Percentiles rank a stretch among this genome's conserved stretches.
phyloP scores from a whole-genome alignment of 1,139 yeast genomes.

The Zhuliangozyma parablackwelliae region DNA sequence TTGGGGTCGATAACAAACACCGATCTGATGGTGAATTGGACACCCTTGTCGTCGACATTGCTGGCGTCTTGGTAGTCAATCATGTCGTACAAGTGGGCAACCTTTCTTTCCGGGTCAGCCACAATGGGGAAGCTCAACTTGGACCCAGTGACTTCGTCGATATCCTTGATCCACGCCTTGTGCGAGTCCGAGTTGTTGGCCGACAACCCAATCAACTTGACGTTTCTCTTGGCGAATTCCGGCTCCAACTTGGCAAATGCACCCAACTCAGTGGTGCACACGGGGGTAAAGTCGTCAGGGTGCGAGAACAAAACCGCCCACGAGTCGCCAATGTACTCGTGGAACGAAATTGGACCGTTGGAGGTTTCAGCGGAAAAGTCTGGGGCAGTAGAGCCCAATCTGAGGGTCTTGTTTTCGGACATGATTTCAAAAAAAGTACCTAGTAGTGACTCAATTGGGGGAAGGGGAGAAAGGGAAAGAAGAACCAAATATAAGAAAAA shows the following conservation, averaged over 20 bases:
- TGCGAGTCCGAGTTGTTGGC: slow-evolving; percentile 71
- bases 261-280: slow-evolving; percentile 86
- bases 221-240: slow-evolving; percentile 72
- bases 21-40: slow-evolving; percentile 74
- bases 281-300: slow-evolving; percentile 88
- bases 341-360: slow-evolving; percentile 69
- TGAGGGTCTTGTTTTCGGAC: slow-evolving; percentile 14
- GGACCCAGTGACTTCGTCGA: slow-evolving; percentile 70
- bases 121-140: slow-evolving; percentile 70
- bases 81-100: slow-evolving; percentile 73
- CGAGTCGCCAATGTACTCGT: slow-evolving; percentile 66
- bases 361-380: slow-evolving; percentile 73
- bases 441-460: too few species aligned
- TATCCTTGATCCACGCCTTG: slow-evolving; percentile 78
- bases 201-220: slow-evolving; percentile 74
- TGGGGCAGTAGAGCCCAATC: slow-evolving; percentile 74
- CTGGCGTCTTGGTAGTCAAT: slow-evolving; percentile 80
- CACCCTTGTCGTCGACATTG: slow-evolving; percentile 68
- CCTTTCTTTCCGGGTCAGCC: slow-evolving; percentile 70
- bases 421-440: too few species aligned
- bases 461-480: neutral
- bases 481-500: neutral
- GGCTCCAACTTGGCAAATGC: slow-evolving; percentile 83
- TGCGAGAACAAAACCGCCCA: slow-evolving; percentile 84
- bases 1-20: slow-evolving; percentile 80